Conservation (phyloP, 1,284 basidiomycete genomes). For the Phellopilus nigrolimitatus region DNA sequence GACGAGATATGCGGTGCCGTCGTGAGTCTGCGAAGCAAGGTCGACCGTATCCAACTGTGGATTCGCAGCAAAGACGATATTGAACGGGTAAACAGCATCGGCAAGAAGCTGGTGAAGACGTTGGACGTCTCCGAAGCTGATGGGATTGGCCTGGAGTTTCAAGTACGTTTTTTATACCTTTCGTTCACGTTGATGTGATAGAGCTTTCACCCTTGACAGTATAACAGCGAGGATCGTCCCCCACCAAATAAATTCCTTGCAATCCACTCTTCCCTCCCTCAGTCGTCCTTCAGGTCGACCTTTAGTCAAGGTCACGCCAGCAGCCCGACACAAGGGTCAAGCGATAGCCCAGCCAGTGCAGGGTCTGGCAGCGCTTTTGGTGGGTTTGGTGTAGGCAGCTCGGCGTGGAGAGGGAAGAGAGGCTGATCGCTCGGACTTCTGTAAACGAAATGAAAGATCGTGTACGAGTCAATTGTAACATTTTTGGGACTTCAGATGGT, state of each 20-base stretch:
- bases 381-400: conserved; percentile 41
- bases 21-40: conserved; percentile 80
- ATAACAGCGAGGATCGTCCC: conserved; percentile 77
- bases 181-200: conserved; percentile 7
- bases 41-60: conserved; percentile 90
- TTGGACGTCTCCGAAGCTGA: conserved; percentile 78
- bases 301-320: conserved; percentile 39
- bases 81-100: conserved; percentile 79
- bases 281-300: conserved; percentile 56
- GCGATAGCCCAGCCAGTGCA: conserved; percentile 15
- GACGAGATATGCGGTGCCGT: conserved; percentile 90
- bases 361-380: conserved; percentile 41
- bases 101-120: conserved; percentile 73
- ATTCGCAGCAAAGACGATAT: conserved; percentile 78
- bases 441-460: no score
- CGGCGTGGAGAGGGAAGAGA: conserved; percentile 28
- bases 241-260: conserved; percentile 73
- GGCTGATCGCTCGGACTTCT: no score
- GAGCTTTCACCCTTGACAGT: conserved; percentile 42
- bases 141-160: conserved; percentile 83
- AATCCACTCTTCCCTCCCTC: conserved; percentile 60
- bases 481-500: no score
- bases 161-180: conserved; percentile 43
- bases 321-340: conserved; percentile 9
- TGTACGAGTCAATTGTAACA: no score